Evolutionary conservation across 768 basidiomycete genomes (phyloP).

Genomic region (Pleurotus ostreatus): DNA sequence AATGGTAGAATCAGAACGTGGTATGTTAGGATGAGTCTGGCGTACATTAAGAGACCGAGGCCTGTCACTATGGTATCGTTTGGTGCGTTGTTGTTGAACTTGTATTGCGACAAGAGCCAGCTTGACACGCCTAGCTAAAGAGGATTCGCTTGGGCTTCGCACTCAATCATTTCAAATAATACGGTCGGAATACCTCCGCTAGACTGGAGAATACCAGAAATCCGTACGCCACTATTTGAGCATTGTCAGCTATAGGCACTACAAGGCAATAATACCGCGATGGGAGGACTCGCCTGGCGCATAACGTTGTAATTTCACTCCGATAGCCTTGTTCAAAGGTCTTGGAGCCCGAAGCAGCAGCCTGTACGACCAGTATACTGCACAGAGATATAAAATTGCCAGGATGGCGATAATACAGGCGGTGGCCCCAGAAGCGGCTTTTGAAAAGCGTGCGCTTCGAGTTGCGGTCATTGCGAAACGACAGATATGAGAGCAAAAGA

Average conservation of each 20-base stretch:
- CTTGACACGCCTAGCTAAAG: conserved; percentile 47
- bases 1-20: conserved; percentile 2
- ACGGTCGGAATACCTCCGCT: conserved; percentile 32
- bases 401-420: conserved; percentile 19
- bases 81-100: conserved; percentile 48
- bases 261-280: background rate
- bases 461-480: conserved; percentile 3
- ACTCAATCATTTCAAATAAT: background rate
- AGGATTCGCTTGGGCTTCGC: background rate
- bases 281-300: conserved; percentile 41
- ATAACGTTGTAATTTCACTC: conserved; percentile 43
- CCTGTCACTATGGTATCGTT: conserved; percentile 38
- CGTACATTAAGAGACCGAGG: conserved; percentile 47
- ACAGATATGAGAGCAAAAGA: too few relatives aligned
- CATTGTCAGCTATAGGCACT: background rate
- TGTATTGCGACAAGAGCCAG: conserved; percentile 59
- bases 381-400: conserved; percentile 43
- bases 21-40: background rate
- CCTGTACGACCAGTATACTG: conserved; percentile 46
- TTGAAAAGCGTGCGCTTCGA: conserved; percentile 11
- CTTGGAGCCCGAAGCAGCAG: conserved; percentile 41
- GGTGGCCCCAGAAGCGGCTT: conserved; percentile 18
- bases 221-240: conserved; percentile 35
- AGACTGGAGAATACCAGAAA: conserved; percentile 47
- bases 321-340: conserved; percentile 46